A percentile compares a stretch with the other conserved stretches of the same genome.
Conservation (phyloP, 108 stramenopile species). For the Conticribra weissflogii region DNA sequence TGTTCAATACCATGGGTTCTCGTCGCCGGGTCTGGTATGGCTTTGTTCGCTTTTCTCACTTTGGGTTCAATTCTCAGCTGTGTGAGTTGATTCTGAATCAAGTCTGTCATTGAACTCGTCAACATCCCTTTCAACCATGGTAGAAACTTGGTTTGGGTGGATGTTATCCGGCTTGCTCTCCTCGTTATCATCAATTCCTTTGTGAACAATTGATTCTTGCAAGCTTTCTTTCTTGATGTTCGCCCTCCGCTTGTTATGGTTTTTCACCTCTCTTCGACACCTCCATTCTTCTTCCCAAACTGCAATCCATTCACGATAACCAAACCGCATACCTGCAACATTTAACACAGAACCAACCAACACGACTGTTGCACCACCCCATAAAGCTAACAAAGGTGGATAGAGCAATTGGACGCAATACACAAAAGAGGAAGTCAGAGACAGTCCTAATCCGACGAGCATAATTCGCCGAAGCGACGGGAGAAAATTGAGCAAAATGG, state of each 20-base stretch:
- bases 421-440: conserved; percentile 42
- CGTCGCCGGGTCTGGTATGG: too few species aligned
- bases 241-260: conserved; percentile 19
- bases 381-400: conserved; percentile 43
- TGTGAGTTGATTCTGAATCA: too few species aligned
- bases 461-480: conserved; percentile 43
- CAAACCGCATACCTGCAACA: conserved; percentile 21
- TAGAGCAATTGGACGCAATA: conserved; percentile 49
- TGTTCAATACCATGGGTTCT: too few species aligned
- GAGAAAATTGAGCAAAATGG: conserved; percentile 22
- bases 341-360: conserved; percentile 30
- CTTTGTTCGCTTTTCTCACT: too few species aligned
- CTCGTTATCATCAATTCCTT: too few species aligned
- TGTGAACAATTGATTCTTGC: too few species aligned
- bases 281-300: conserved; percentile 49
- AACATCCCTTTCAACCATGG: too few species aligned
- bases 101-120: too few species aligned
- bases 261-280: conserved; percentile 40
- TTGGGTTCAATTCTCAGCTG: too few species aligned
- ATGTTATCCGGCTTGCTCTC: too few species aligned
- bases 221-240: too few species aligned
- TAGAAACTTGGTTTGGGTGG: too few species aligned
- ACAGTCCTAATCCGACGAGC: conserved; percentile 44
- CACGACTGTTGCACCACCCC: conserved; percentile 45
- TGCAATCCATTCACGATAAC: conserved; percentile 33